These are phyloP conservation scores for Saccharomycopsis javanensis DNA, from an alignment of 805 yeast genomes.

Conservation along the genomic window DNA sequence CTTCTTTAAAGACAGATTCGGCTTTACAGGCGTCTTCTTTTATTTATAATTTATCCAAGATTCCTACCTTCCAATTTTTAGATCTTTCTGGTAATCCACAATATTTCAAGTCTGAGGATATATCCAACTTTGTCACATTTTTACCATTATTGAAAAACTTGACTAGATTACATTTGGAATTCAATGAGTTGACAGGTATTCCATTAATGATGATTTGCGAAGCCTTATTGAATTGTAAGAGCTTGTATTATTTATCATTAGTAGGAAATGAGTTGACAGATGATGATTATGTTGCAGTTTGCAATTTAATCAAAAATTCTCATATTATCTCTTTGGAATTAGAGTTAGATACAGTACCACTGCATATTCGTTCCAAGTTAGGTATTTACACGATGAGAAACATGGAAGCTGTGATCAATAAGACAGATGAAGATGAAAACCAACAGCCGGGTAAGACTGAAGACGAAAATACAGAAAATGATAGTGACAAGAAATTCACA, in stretches of 20 bases:
- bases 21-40: constrained; percentile 22
- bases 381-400: constrained; percentile 76
- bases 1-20: neutral
- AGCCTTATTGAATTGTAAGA: constrained; percentile 57
- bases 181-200: constrained; percentile 47
- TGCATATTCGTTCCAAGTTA: constrained; percentile 49
- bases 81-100: constrained; percentile 72
- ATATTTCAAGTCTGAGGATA: constrained; percentile 34
- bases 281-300: constrained; percentile 44
- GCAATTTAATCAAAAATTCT: constrained; percentile 37
- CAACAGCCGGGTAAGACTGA: constrained; percentile 1
- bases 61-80: constrained; percentile 54
- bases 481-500: constrained; percentile 2
- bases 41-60: constrained; percentile 39
- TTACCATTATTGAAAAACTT: constrained; percentile 62
- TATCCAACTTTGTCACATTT: constrained; percentile 10
- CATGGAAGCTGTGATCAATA: constrained; percentile 47
- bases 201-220: constrained; percentile 59
- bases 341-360: constrained; percentile 49
- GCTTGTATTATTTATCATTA: constrained; percentile 56
- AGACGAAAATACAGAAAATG: neutral
- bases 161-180: constrained; percentile 60
- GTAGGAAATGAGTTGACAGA: constrained; percentile 62
- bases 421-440: constrained; percentile 10
- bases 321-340: constrained; percentile 59